Percentiles rank a stretch among this genome's conserved stretches.
Evolutionary conservation across 768 basidiomycete species (phyloP).

Genomic region (Dentipellis fragilis): DNA sequence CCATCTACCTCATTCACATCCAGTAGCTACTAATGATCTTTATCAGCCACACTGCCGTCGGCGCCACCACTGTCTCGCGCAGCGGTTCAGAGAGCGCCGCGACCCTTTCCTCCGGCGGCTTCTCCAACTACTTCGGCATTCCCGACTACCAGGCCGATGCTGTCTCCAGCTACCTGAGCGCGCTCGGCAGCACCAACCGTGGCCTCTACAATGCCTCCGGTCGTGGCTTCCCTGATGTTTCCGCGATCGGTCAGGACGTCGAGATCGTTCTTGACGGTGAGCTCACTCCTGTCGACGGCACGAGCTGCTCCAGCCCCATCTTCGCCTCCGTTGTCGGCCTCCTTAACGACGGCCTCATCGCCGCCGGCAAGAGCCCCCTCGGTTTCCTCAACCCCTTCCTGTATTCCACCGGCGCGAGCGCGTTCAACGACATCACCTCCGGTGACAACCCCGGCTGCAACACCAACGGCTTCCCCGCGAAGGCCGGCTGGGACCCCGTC

Average conservation of each 20-base stretch:
- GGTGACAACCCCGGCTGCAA: conserved; percentile 9
- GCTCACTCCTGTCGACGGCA: conserved; percentile 19
- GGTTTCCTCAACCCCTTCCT: conserved; percentile 26
- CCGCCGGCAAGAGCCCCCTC: conserved; percentile 18
- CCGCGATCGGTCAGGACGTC: conserved; percentile 27
- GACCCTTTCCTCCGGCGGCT: conserved; percentile 26
- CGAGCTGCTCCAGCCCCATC: conserved; percentile 24
- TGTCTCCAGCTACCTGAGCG: conserved; percentile 26
- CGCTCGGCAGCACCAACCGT: conserved; percentile 18
- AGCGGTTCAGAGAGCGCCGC: conserved; percentile 21
- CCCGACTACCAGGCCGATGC: conserved; percentile 28
- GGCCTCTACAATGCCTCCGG: conserved; percentile 25
- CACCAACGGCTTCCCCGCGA: neutral
- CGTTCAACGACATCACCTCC: conserved; percentile 24
- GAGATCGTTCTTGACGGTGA: conserved; percentile 9
- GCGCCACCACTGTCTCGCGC: conserved; percentile 20
- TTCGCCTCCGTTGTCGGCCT: conserved; percentile 25
- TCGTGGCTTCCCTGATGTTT: conserved; percentile 38
- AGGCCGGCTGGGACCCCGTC: conserved; percentile 3
- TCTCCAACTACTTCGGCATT: conserved; percentile 20
- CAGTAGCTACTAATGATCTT: neutral
- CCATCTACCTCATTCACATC: neutral
- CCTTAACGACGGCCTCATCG: conserved; percentile 23
- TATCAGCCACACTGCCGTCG: conserved; percentile 24
- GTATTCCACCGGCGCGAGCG: conserved; percentile 19